phyloP scores from a whole-genome alignment of 139 green algal genomes.

The Closterium sp. region DNA sequence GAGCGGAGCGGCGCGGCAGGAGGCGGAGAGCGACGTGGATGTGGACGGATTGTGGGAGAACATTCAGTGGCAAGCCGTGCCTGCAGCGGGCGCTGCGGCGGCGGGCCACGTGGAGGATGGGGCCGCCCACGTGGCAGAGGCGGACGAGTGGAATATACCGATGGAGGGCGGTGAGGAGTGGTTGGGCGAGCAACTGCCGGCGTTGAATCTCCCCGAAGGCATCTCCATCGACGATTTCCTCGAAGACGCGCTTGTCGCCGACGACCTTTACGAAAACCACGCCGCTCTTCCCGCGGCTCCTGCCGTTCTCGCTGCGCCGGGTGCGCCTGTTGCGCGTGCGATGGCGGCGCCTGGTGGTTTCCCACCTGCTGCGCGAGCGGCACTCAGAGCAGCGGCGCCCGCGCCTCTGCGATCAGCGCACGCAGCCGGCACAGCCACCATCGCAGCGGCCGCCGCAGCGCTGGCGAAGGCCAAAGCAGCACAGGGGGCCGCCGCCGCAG shows the following conservation, averaged over 20 bases:
- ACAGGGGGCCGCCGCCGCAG: not conserved
- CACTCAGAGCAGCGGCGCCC: not conserved
- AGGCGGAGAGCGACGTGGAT: not conserved
- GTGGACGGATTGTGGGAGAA: not conserved
- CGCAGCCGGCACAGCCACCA: not conserved
- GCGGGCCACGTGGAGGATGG: not conserved
- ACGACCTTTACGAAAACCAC: not conserved
- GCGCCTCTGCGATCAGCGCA: not conserved
- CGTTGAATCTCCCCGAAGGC: not conserved
- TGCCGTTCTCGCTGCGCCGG: not conserved
- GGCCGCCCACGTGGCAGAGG: not conserved
- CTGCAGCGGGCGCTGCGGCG: too few relatives aligned
- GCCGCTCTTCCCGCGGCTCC: not conserved
- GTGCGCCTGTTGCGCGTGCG: too few relatives aligned
- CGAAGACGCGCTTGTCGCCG: not conserved
- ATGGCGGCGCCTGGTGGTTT: not conserved
- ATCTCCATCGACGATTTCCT: not conserved
- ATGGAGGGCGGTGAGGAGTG: not conserved
- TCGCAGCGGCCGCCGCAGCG: not conserved
- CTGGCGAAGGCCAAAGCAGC: not conserved
- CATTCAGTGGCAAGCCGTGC: not conserved
- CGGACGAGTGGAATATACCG: not conserved
- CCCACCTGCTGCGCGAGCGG: not conserved
- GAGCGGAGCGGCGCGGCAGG: not conserved
- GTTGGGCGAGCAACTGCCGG: not conserved